phyloP scores from a whole-genome alignment of 2,329 filamentous ascomycete species.

The Aspergillus sp. region DNA sequence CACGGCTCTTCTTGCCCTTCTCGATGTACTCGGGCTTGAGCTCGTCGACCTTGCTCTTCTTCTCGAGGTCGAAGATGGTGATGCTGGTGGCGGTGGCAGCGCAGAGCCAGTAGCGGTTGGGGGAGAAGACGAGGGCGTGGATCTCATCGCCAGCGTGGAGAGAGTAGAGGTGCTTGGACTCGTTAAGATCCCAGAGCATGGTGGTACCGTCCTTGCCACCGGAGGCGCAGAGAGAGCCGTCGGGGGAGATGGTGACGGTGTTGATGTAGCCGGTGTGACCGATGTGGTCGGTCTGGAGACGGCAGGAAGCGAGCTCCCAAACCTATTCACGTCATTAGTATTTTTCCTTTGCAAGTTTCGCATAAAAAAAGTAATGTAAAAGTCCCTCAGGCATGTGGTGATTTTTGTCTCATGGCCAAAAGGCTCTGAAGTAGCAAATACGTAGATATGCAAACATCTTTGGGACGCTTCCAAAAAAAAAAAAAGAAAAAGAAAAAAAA shows the following conservation, averaged over 20 bases:
- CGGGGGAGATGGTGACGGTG: constrained; percentile 99
- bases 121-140: constrained; percentile 99
- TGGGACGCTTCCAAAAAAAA: constrained; percentile 37
- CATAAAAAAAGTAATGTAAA: constrained; percentile 6
- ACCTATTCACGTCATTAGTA: constrained; percentile 53
- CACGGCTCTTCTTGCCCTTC: constrained; percentile 97
- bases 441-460: constrained; percentile 92
- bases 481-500: constrained; percentile 6
- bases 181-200: constrained; percentile 99
- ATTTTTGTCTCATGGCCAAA: constrained; percentile 95
- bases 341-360: neutral
- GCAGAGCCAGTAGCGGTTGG: constrained; percentile 99
- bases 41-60: constrained; percentile 99
- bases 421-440: constrained; percentile 99
- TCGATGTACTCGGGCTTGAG: constrained; percentile 96
- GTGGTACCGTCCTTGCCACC: constrained; percentile 99
- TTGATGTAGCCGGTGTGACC: constrained; percentile 99
- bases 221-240: constrained; percentile 97
- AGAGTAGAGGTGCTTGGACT: constrained; percentile 99
- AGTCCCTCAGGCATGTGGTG: constrained; percentile 55
- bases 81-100: constrained; percentile 94
- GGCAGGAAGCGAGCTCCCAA: constrained; percentile 99
- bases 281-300: constrained; percentile 99
- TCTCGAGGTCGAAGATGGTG: constrained; percentile 99
- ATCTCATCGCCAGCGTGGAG: constrained; percentile 99